Base-by-base conservation (phyloP, 768 basidiomycete species). In the Lactarius vividus region DNA sequence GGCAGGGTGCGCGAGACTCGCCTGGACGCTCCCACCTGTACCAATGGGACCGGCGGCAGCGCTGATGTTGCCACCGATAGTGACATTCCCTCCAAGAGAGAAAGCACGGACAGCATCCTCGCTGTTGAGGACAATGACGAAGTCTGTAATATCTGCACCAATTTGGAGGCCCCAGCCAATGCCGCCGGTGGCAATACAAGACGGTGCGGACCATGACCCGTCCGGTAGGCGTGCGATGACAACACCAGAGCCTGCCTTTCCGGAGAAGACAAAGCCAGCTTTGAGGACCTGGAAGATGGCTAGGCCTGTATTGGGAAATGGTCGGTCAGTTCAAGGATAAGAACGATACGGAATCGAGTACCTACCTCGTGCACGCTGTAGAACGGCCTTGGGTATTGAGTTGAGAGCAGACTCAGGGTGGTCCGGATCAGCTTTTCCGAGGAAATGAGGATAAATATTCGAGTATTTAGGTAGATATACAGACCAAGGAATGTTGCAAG, bases 71-170 rank as follows among this genome's bases (percentile, higher is more conserved):
- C 96, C 96, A 1, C 96, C 96, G 61, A 98, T 92, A 3, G 96
- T 98, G 29, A 98, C 86, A 74, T 99, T 99, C 10, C 96, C 96
- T 42, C 96, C 96, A 59, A 94, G 82, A 3, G 93, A 94, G 81
- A 98, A 98, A 11, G 97, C 96, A 54, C 88, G 84, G 37, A 99
- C 94, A 46, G 96, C 95, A 63, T 98, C 96, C 71, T 97, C 94
- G 69, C 88, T 91, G 81, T 98, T 98, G 73, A 98, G 88, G 44
- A 99, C 95, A 75, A 98, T 87, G 64, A 99, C 96, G 70, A 98
- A 97, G 75, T 98, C 94, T 56, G 88, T 91, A 74, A 96, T 85
- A 78, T 97, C 96, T 3, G 96, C 96, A 57, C 96, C 96, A 63
- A 96, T 93, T 77, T 98, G 96, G 52, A 96, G 86, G 37, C 94